phyloP scores from a whole-genome alignment of 2,329 filamentous ascomycete genomes.

The Colletotrichum salicis region DNA sequence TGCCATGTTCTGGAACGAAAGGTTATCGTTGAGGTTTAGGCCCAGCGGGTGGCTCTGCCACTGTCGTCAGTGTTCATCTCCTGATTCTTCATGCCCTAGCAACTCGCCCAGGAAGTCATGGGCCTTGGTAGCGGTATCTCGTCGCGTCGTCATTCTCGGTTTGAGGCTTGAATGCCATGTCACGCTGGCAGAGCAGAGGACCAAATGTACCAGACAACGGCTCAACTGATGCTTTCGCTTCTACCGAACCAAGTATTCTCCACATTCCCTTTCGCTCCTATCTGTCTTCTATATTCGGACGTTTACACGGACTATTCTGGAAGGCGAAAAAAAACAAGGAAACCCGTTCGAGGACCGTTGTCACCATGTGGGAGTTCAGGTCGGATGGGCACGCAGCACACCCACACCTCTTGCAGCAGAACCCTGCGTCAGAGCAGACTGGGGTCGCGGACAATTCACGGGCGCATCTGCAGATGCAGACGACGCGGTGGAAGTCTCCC shows the following conservation, averaged over 20 bases:
- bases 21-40: neutral
- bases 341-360: neutral
- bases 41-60: neutral
- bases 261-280: neutral
- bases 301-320: neutral
- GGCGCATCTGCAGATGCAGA: neutral
- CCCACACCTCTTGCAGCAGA: neutral
- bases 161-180: constrained; percentile 1
- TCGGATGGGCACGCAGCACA: neutral
- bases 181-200: neutral
- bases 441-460: neutral
- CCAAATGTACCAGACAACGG: neutral
- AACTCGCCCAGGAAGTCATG: neutral
- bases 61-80: constrained; percentile 12
- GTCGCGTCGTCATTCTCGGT: constrained; percentile 3
- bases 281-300: neutral
- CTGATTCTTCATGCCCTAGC: neutral
- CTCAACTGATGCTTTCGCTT: neutral
- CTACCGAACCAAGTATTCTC: neutral
- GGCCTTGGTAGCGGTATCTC: constrained; percentile 16
- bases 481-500: neutral
- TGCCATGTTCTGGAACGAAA: neutral
- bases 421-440: neutral
- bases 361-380: neutral
- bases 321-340: neutral